A percentile compares a stretch with the other conserved stretches of the same genome.
Evolutionary conservation across 2,329 filamentous ascomycete genomes (phyloP).

Genomic region (Ophidiomyces ophidiicola): DNA sequence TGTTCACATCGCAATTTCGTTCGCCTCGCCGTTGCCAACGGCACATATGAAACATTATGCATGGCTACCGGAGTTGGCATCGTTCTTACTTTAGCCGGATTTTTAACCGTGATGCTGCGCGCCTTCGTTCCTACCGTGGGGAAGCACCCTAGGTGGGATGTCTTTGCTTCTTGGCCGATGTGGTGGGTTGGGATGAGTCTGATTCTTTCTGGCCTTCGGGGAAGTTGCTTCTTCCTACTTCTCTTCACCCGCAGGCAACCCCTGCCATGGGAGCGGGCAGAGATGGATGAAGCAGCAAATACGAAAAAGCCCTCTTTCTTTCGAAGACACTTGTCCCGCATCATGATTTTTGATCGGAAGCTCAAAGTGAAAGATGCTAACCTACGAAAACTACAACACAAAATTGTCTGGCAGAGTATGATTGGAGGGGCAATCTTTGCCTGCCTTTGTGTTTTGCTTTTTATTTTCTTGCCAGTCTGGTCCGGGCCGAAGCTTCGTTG

Average conservation of each 20-base stretch:
- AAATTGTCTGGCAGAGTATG: neutral
- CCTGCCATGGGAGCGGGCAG: neutral
- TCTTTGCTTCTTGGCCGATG: neutral
- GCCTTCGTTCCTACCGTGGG: neutral
- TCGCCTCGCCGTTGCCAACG: neutral
- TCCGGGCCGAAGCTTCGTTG: too few species aligned
- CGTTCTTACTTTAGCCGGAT: neutral
- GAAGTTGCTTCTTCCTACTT: neutral
- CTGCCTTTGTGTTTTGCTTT: neutral
- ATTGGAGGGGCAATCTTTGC: neutral
- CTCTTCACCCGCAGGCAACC: neutral
- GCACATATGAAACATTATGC: neutral
- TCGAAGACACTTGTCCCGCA: neutral
- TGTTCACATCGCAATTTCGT: neutral
- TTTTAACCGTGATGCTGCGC: neutral
- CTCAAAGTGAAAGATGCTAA: neutral
- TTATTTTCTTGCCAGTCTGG: neutral
- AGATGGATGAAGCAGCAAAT: neutral
- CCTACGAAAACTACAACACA: neutral
- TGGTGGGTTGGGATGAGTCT: neutral
- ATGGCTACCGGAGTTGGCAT: neutral
- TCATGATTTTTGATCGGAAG: neutral
- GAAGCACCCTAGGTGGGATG: neutral
- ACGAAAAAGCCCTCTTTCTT: neutral
- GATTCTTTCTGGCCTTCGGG: neutral